These are phyloP conservation scores for Pseudonitzschia multistriata DNA, from an alignment of 108 stramenopile genomes.

Conservation along the genomic window DNA sequence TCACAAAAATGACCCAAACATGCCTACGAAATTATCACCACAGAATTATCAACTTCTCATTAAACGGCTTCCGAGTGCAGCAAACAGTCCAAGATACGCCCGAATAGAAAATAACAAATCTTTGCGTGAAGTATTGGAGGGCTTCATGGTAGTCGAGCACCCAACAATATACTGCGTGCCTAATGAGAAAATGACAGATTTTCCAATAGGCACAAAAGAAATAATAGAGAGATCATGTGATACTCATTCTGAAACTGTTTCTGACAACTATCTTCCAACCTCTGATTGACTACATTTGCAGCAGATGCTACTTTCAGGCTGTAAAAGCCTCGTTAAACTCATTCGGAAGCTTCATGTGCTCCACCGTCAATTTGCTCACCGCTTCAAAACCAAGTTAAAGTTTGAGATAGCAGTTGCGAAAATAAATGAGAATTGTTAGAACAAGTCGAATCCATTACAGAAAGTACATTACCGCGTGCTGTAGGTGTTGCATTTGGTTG, in stretches of 20 bases:
- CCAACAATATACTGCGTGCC: conserved; percentile 57
- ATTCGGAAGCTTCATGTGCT: conserved; percentile 76
- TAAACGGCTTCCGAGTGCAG: conserved; percentile 56
- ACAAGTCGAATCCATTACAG: neutral
- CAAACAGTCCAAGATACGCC: conserved; percentile 51
- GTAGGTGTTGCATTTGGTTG: no score
- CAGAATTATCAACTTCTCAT: conserved; percentile 39
- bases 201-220: neutral
- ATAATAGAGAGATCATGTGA: conserved; percentile 1
- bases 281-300: neutral
- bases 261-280: neutral
- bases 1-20: neutral
- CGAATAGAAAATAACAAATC: conserved; percentile 35
- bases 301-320: neutral
- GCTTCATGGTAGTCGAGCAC: conserved; percentile 70
- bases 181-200: neutral
- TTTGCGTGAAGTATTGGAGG: conserved; percentile 38
- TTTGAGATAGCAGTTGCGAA: neutral
- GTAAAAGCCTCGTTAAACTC: conserved; percentile 58
- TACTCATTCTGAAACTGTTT: neutral
- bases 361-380: conserved; percentile 80
- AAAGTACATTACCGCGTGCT: no score
- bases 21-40: neutral
- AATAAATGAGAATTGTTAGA: neutral
- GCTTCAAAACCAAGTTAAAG: conserved; percentile 18